A percentile compares a stretch with the other conserved stretches of the same genome.
Evolutionary conservation across 805 yeast species (phyloP).

Genomic region (Cyberlindnera samutprakarnensis): DNA sequence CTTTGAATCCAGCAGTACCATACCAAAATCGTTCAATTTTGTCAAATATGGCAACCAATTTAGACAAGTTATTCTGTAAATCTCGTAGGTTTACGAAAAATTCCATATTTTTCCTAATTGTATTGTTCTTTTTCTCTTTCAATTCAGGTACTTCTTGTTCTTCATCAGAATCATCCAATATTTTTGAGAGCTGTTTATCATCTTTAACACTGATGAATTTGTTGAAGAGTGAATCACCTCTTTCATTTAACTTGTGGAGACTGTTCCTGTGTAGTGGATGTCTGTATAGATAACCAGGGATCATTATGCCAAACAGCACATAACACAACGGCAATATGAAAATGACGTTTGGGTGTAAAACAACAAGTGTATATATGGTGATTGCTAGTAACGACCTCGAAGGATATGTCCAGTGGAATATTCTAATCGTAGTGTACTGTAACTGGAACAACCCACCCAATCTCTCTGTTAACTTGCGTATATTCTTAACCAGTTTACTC

Average conservation of each 20-base stretch:
- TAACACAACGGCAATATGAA: slow-evolving; percentile 55
- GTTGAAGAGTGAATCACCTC: slow-evolving; percentile 50
- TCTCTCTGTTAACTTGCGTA: slow-evolving; percentile 46
- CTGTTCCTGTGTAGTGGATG: slow-evolving; percentile 52
- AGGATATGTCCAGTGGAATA: slow-evolving; percentile 72
- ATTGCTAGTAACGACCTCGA: slow-evolving; percentile 56
- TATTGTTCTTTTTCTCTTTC: slow-evolving; percentile 16
- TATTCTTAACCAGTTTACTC: slow-evolving; percentile 45
- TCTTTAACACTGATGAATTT: slow-evolving; percentile 26
- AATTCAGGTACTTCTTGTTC: slow-evolving; percentile 16
- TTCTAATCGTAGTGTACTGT: slow-evolving; percentile 53
- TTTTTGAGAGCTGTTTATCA: slow-evolving; percentile 16
- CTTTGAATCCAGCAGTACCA: slow-evolving; percentile 62
- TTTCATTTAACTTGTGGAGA: slow-evolving; percentile 29
- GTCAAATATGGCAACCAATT: slow-evolving; percentile 42
- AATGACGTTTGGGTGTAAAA: slow-evolving; percentile 65
- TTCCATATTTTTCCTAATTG: slow-evolving; percentile 30
- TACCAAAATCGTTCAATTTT: slow-evolving; percentile 45
- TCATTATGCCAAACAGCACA: slow-evolving; percentile 48
- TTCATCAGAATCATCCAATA: slow-evolving; percentile 5
- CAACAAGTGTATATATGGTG: slow-evolving; percentile 54
- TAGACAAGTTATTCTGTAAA: slow-evolving; percentile 57
- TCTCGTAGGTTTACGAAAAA: slow-evolving; percentile 59
- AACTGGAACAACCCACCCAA: slow-evolving; percentile 49
- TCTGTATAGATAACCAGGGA: slow-evolving; percentile 61